These are phyloP conservation scores for Fusarium concolor DNA, from an alignment of 2,329 filamentous ascomycete genomes.

Conservation along the genomic window DNA sequence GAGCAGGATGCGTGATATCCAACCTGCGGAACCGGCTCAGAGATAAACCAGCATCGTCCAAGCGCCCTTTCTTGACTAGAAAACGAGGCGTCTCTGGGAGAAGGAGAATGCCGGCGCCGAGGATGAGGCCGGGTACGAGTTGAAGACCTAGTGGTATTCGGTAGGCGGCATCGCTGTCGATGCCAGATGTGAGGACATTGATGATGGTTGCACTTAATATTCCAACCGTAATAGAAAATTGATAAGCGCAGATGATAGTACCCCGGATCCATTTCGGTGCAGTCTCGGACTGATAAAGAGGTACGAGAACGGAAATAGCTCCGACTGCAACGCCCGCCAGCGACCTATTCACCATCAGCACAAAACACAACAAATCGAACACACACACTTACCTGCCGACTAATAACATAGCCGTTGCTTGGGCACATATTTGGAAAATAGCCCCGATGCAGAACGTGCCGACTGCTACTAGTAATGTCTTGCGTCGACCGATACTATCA, in stretches of 20 bases:
- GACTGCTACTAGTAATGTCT: constrained; percentile 74
- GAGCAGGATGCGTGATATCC: constrained; percentile 76
- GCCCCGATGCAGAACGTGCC: constrained; percentile 77
- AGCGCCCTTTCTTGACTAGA: constrained; percentile 76
- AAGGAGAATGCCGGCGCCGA: constrained; percentile 75
- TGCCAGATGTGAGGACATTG: constrained; percentile 73
- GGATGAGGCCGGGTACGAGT: constrained; percentile 77
- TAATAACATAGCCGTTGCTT: constrained; percentile 69
- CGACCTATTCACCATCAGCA: constrained; percentile 56
- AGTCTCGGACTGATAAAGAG: constrained; percentile 86
- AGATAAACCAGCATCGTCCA: constrained; percentile 73
- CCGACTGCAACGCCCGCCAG: constrained; percentile 80
- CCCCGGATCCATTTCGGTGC: constrained; percentile 86
- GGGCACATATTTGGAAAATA: constrained; percentile 76
- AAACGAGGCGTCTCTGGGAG: constrained; percentile 84
- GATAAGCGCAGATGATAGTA: constrained; percentile 79
- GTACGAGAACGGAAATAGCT: constrained; percentile 76
- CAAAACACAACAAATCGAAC: rapidly evolving
- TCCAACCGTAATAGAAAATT: constrained; percentile 80
- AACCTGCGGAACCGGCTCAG: constrained; percentile 79
- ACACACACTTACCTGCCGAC: constrained; percentile 66
- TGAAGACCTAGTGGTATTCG: constrained; percentile 83
- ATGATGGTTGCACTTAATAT: constrained; percentile 74
- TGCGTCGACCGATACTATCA: constrained; percentile 76
- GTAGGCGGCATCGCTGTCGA: constrained; percentile 71